These are phyloP conservation scores for Exophiala spinifera DNA, from an alignment of 2,329 filamentous ascomycete species.

Conservation along the genomic window DNA sequence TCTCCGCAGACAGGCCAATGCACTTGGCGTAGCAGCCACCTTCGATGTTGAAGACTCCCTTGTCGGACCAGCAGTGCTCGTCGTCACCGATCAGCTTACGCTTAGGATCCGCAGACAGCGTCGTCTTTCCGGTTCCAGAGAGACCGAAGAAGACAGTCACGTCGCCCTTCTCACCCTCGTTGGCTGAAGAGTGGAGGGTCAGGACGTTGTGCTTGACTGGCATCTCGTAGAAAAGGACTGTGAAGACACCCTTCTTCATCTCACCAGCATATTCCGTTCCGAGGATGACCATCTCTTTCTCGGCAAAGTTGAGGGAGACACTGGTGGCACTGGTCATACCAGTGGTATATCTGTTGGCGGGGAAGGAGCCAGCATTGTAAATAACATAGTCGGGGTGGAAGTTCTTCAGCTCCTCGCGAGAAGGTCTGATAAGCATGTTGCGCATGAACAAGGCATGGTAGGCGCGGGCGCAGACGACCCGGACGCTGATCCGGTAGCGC, in stretches of 20 bases:
- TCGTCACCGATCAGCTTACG: slow-evolving; percentile 95
- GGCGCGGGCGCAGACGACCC: slow-evolving; percentile 95
- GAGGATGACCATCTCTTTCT: slow-evolving; percentile 99
- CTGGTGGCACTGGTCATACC: slow-evolving; percentile 99
- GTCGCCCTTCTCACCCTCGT: slow-evolving; percentile 90
- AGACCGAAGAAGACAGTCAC: slow-evolving; percentile 99
- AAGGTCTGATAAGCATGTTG: slow-evolving; percentile 98
- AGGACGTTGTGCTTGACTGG: slow-evolving; percentile 99
- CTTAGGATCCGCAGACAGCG: slow-evolving; percentile 93
- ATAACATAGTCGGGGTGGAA: slow-evolving; percentile 99
- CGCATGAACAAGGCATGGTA: slow-evolving; percentile 99
- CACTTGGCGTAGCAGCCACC: slow-evolving; percentile 99
- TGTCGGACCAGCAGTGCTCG: slow-evolving; percentile 99
- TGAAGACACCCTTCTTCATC: slow-evolving; percentile 99
- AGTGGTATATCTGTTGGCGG: slow-evolving; percentile 94
- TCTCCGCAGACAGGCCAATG: slow-evolving; percentile 94
- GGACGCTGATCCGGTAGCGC: slow-evolving; percentile 95
- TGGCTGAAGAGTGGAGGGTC: slow-evolving; percentile 96
- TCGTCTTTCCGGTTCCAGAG: slow-evolving; percentile 98
- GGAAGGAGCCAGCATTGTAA: slow-evolving; percentile 98
- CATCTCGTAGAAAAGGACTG: slow-evolving; percentile 99
- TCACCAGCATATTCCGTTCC: slow-evolving; percentile 97
- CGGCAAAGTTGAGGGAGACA: slow-evolving; percentile 96
- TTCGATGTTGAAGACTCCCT: slow-evolving; percentile 98
- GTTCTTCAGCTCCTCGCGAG: slow-evolving; percentile 85